Evolutionary conservation across 176 grass and related monocot species (phyloP), one percentile per base, ranked within the genome.

Genomic region (Rhynchospora pubera): DNA sequence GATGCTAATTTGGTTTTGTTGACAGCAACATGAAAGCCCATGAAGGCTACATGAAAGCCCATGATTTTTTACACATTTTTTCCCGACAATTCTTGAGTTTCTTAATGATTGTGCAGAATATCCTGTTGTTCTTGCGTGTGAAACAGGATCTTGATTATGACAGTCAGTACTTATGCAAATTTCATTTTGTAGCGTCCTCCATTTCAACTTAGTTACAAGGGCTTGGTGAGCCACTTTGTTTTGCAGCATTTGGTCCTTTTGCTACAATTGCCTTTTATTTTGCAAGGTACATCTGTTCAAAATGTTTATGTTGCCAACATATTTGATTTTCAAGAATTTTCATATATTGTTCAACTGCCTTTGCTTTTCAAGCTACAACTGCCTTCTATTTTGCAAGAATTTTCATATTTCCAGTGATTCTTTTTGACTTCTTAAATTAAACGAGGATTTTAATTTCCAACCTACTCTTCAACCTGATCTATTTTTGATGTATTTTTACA

Each of bases 221-320:
- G 57, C 83, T 97, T 71, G 94, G 94, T 52, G 92, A 97, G 59
- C 92, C 94, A 15, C 86, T 97, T 56, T 97, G 94, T 78, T 97
- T 97, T 62, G 55, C 88, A 59, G 94, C 92, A 83, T 97, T 97
- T 91, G 94, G 94, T 71, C 94, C 94, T 78, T 81, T 97, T 88
- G 88, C 94, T 12, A 97, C 92, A 50, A 83, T 91, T 32, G 88
- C 88, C 1, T 97, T 97, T 84, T 97, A 92, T 80, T 92, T 97
- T 83, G 86, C 90, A 78, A 94, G 62, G 71, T 86, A 57, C 86
- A 85, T 55, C 59, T 85, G 67, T 78, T 85, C 48, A 51, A 87
- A 88, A 85, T 59, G 81, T 76, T 32, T 74, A 44, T 14, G 15
- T 48, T 19, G 56, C 8, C 9, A 51, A n/a, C 69, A 85, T 44